Conservation (phyloP, 305 asterid genomes). For the Lippia alba region DNA sequence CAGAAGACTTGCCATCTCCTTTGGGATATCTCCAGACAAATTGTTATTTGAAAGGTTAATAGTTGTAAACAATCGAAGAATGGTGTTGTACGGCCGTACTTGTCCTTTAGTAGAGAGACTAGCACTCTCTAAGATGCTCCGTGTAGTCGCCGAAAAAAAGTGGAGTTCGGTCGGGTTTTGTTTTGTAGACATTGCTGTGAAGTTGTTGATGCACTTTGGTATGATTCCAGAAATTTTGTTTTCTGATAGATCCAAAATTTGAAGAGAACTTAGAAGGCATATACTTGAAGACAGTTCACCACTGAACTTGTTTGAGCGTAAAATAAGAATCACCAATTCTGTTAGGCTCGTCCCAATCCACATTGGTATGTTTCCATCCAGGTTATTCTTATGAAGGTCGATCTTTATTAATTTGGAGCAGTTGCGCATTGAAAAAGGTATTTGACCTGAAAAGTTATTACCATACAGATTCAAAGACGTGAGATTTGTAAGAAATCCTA, state of each 20-base stretch:
- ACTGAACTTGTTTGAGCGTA: constrained; percentile 41
- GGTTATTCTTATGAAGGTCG: constrained; percentile 24
- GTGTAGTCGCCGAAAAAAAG: background rate
- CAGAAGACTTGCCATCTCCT: constrained; percentile 19
- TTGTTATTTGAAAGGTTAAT: no score
- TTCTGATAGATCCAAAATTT: no score
- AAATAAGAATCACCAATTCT: constrained; percentile 21
- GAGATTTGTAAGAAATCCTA: constrained; percentile 6
- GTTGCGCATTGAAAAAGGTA: constrained; percentile 21
- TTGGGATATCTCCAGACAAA: no score
- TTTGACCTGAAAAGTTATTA: constrained; percentile 5
- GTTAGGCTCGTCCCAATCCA: constrained; percentile 27
- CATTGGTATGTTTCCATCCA: constrained; percentile 31
- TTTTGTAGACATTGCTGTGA: no score
- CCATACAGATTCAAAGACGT: constrained; percentile 2
- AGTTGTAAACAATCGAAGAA: constrained; percentile 2
- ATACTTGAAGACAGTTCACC: constrained; percentile 37
- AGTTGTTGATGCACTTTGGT: no score
- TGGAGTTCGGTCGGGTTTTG: no score
- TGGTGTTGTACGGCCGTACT: constrained; percentile 23
- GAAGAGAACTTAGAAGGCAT: no score
- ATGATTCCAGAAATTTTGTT: no score
- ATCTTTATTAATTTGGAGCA: constrained; percentile 28
- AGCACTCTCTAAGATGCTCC: background rate
- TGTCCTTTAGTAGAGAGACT: constrained; percentile 34